Base-by-base conservation (phyloP, 257 asterid genomes). In the Scutellaria galericulata region DNA sequence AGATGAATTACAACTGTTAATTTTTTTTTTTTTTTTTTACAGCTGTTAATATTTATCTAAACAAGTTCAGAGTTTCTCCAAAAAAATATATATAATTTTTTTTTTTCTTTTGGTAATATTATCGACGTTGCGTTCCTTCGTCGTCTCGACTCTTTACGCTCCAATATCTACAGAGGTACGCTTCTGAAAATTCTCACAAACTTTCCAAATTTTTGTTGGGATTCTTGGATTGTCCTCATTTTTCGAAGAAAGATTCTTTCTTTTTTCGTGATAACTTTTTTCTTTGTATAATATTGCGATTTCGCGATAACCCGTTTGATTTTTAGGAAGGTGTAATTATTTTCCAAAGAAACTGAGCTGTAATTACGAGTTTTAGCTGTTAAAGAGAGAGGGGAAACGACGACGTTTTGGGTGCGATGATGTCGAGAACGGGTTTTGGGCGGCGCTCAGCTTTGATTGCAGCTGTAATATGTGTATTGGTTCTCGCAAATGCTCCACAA, bases 381-480 rank as follows among this genome's bases (percentile, higher is more conserved):
- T 27, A 54, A 68, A 67, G 40, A 44, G 88, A 62, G 59, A 55
- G 57, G 27, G 15, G 13, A 6, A 57, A 58, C 82, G 75, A 74
- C 74, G 71, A 4, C 72, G 80, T 41, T 2, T 13, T 9, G 41
- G 18, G 54, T 20, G 75, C 35, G 50, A 75, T 27, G 67, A 63
- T 74, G 76, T 71, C 81, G 74, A 40, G 60, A 31, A 61, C 76
- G 75, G 73, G 81, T 47, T 74, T 66, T 11, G 79, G 59, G 71
- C 86, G 85, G 61, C 87, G 82, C 44, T 74, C 81, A 3, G 40
- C 68, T 64, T 42, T 84, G 66, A 78, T 84, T 66, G 83, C 89
- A 6, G 83, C 81, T 5, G 76, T 87, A 3, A 85, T 88, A 39
- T 84, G 90, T 70, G 22, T 84, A 7, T 61, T 86, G 58, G 68